Evolutionary conservation across 2,329 filamentous ascomycete genomes (phyloP).

Genomic region (Fusarium virguliforme): DNA sequence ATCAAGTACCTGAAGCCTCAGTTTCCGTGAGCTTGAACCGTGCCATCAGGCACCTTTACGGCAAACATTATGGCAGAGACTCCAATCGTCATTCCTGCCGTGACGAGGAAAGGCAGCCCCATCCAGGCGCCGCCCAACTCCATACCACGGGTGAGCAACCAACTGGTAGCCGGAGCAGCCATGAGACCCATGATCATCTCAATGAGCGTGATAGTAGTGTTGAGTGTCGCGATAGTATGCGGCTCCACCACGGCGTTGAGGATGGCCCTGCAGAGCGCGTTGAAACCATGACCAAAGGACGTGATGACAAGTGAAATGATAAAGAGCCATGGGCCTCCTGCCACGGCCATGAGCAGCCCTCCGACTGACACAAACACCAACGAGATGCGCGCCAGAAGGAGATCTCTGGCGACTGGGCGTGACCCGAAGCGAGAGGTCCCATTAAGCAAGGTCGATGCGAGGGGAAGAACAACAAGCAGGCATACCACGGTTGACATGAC

Average conservation of each 20-base stretch:
- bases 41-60: constrained; percentile 48
- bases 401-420: constrained; percentile 58
- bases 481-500: constrained; percentile 58
- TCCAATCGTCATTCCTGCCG: constrained; percentile 54
- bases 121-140: constrained; percentile 64
- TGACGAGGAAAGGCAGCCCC: constrained; percentile 66
- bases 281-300: constrained; percentile 63
- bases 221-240: constrained; percentile 69
- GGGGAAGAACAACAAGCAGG: constrained; percentile 59
- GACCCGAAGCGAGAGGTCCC: constrained; percentile 49
- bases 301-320: constrained; percentile 62
- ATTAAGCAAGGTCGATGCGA: constrained; percentile 54
- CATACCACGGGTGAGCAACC: constrained; percentile 64
- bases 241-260: constrained; percentile 69
- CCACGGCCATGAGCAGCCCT: constrained; percentile 57
- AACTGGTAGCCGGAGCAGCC: constrained; percentile 64
- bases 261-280: constrained; percentile 63
- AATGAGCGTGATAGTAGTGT: constrained; percentile 66
- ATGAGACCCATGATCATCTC: constrained; percentile 66
- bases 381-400: constrained; percentile 59
- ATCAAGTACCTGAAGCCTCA: neutral
- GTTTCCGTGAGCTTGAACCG: constrained; percentile 39
- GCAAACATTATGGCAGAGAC: constrained; percentile 53
- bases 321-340: constrained; percentile 56
- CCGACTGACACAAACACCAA: constrained; percentile 54